Evolutionary conservation across 1,284 basidiomycete genomes (phyloP), one percentile per base, ranked within the genome.

Genomic region (Amylostereum areolatum): DNA sequence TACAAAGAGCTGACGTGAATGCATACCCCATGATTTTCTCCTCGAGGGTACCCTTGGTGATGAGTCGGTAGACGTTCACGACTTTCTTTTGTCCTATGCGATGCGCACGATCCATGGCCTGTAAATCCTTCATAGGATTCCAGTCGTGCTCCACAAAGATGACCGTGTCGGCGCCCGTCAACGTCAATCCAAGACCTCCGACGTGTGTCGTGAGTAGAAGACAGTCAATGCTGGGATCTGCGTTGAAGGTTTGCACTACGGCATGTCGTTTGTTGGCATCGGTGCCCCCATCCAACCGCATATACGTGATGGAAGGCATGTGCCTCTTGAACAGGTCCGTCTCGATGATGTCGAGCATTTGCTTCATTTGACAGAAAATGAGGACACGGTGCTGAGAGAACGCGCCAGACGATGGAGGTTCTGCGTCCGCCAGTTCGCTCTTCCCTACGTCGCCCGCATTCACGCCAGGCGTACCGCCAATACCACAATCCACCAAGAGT

Each of bases 71-170:
- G 4, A 99, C 97, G 61, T 98, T 99, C 42, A 99, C 97, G 11
- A 98, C 95, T 68, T 95, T 94, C 74, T 97, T 99, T 72, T 99
- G 97, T 3, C 97, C 97, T 30, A 99, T 86, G 49, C 97, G 87
- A 70, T 99, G 97, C 1, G 97, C 97, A 49, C 97, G 83, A 66
- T 99, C 97, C 97, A 99, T 99, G 5, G 97, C 97, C 66, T 99
- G 97, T 9, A 99, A 72, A 70, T 99, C 97, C 68, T 98, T 98
- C 94, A 97, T 97, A 18, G 97, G 97, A 66, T 99, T 99, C 97
- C 97, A 99, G 66, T 99, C 97, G 66, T 99, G 97, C 66, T 99
- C 97, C 44, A 99, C 93, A 61, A 99, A 99, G 56, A 99, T 97
- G 56, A 99, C 97, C 1, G 97, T 99, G 66, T 99, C 97, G 7